phyloP scores from a whole-genome alignment of 352 stramenopile genomes.

The Phytophthora tubulina region DNA sequence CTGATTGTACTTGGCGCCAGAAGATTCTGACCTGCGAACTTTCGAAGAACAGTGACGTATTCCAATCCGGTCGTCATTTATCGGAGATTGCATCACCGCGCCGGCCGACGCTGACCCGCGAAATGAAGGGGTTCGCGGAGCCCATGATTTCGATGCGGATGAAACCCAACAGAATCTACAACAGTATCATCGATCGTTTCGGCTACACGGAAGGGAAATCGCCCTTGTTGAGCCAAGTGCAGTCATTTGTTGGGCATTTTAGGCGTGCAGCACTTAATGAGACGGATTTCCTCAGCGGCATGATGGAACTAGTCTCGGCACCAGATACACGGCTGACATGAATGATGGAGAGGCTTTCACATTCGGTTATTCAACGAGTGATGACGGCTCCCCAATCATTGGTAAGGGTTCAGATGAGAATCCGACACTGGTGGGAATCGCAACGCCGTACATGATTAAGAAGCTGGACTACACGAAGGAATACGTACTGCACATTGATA shows the following conservation, averaged over 20 bases:
- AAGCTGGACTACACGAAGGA: neutral
- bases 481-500: constrained; percentile 14
- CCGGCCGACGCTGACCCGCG: neutral
- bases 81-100: neutral
- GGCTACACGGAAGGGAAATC: constrained; percentile 2
- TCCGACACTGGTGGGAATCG: constrained; percentile 12
- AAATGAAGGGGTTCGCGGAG: constrained; percentile 9
- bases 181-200: constrained; percentile 11
- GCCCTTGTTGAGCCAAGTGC: neutral
- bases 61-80: neutral
- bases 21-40: neutral
- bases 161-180: constrained; percentile 16
- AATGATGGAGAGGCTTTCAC: neutral
- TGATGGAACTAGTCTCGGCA: neutral
- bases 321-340: neutral
- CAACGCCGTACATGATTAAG: constrained; percentile 15
- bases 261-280: constrained; percentile 1
- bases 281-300: neutral
- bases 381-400: neutral
- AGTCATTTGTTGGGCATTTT: constrained; percentile 1
- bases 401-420: constrained; percentile 2
- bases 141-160: constrained; percentile 4
- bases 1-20: neutral
- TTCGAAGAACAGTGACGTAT: neutral
- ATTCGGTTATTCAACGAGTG: neutral